Evolutionary conservation across 2,329 filamentous ascomycete genomes (phyloP).

Genomic region (Gyromitra esculenta): DNA sequence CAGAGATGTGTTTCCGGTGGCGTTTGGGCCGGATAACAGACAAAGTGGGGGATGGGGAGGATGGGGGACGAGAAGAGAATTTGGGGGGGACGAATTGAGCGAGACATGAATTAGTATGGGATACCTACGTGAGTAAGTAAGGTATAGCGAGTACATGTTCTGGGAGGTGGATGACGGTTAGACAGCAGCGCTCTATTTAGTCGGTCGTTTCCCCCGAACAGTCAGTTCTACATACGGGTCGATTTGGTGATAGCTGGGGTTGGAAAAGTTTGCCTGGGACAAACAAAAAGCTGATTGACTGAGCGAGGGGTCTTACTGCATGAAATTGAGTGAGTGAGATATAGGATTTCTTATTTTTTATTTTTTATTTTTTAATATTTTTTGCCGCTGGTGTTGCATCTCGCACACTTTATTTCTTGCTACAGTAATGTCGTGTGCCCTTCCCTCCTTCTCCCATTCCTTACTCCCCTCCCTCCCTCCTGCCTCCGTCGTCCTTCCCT

Average conservation of each 20-base stretch:
- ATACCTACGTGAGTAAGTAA: slow-evolving; percentile 4
- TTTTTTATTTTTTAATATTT: background rate
- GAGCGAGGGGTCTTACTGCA: slow-evolving; percentile 29
- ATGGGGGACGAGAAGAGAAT: no score
- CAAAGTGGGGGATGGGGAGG: background rate
- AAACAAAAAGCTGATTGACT: slow-evolving; percentile 26
- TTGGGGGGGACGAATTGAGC: slow-evolving; percentile 1
- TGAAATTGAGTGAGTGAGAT: slow-evolving; percentile 9
- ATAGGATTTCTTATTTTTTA: slow-evolving; percentile 1
- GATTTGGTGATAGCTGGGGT: slow-evolving; percentile 7
- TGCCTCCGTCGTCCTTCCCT: slow-evolving; percentile 11
- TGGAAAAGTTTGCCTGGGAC: slow-evolving; percentile 27
- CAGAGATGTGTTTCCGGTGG: slow-evolving; percentile 31
- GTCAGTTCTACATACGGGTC: slow-evolving; percentile 1
- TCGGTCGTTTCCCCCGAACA: slow-evolving; percentile 6
- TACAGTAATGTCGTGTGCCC: slow-evolving; percentile 24
- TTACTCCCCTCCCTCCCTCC: slow-evolving; percentile 25
- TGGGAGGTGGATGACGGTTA: background rate
- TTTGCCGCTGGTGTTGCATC: slow-evolving; percentile 19
- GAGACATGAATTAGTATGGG: background rate
- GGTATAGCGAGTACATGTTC: slow-evolving; percentile 2
- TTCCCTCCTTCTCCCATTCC: slow-evolving; percentile 27
- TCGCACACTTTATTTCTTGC: slow-evolving; percentile 15
- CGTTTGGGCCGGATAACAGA: slow-evolving; percentile 13
- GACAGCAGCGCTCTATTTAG: background rate